phyloP scores from a whole-genome alignment of 2,329 filamentous ascomycete species.

The Venturia asperata region DNA sequence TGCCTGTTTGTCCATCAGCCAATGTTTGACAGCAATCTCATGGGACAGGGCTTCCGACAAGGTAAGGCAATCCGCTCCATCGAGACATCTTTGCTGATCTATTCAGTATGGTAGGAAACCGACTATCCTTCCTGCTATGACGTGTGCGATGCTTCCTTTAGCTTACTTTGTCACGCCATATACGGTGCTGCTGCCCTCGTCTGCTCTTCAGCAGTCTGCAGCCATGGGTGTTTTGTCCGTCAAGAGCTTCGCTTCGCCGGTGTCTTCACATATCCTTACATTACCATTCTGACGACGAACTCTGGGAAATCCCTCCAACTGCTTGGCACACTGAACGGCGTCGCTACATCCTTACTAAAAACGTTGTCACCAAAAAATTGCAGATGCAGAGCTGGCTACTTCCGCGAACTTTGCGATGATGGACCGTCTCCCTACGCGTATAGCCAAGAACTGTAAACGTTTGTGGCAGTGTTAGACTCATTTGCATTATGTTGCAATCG shows the following conservation, averaged over 20 bases:
- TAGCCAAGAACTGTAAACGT: no score
- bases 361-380: no score
- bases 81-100: neutral
- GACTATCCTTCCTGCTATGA: slow-evolving; percentile 64
- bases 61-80: neutral
- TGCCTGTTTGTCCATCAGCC: slow-evolving; percentile 67
- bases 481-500: no score
- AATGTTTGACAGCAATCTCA: slow-evolving; percentile 77
- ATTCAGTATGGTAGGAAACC: slow-evolving; percentile 70
- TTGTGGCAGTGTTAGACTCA: no score
- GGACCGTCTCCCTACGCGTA: no score
- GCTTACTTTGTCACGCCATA: slow-evolving; percentile 76
- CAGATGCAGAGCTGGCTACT: no score
- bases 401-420: no score
- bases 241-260: slow-evolving; percentile 11
- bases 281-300: slow-evolving; percentile 19
- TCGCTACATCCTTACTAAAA: slow-evolving; percentile 11
- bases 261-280: slow-evolving; percentile 19
- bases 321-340: slow-evolving; percentile 20
- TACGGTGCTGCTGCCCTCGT: slow-evolving; percentile 54
- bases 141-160: slow-evolving; percentile 75
- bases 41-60: slow-evolving; percentile 77
- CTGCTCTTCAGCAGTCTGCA: slow-evolving; percentile 42
- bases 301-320: slow-evolving; percentile 10
- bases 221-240: slow-evolving; percentile 56